Base-by-base conservation (phyloP, 2,329 filamentous ascomycete species). In the Chaetomium sp. region DNA sequence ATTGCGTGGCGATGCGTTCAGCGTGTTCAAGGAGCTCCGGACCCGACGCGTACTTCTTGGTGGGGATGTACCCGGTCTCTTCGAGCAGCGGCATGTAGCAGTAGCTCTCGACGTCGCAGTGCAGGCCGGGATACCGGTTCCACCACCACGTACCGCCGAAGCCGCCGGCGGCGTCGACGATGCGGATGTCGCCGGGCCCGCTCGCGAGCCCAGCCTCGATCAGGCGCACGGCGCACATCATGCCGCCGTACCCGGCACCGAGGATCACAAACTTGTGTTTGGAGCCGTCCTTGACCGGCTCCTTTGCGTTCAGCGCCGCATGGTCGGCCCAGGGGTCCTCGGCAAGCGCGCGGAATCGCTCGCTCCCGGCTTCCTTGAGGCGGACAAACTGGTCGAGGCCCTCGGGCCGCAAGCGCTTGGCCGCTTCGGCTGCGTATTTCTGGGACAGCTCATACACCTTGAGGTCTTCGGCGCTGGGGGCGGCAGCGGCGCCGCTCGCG, bases 51-150 rank as follows among this genome's bases (percentile, higher is more conserved):
- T 79, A 80, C 51, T 75, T 78, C 51, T 83, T 76, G 19, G 76
- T 81, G 0, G 86, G 87, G 72, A 87, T 80, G 70, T 86, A 87
- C 0, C 81, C 81, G 1, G 79, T 86, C 72, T 88, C 85, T 65
- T 88, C 85, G 2, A 88, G 78, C 13, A 87, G 73, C 3, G 85
- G 85, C 74, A 88, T 74, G 69, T 88, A 89, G n/a, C 80, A 77
- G 68, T 84, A 87, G 59, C 79, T 79, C 73, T 89, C 86, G 3
- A 86, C 75, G 69, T 89, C 86, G 70, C 85, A 88, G 67, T 78
- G 77, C 8, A 82, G 71, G 0, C 80, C 81, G 0, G 81, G 81
- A 63, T 82, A 84, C 0, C 80, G 74, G 65, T 83, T 83, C 79
- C 81, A 83, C 64, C 81, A 82, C 82, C 82, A 84, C 0, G 80